Conservation (phyloP, 495 filamentous ascomycete species). For the Aspergillus saccharolyticus region DNA sequence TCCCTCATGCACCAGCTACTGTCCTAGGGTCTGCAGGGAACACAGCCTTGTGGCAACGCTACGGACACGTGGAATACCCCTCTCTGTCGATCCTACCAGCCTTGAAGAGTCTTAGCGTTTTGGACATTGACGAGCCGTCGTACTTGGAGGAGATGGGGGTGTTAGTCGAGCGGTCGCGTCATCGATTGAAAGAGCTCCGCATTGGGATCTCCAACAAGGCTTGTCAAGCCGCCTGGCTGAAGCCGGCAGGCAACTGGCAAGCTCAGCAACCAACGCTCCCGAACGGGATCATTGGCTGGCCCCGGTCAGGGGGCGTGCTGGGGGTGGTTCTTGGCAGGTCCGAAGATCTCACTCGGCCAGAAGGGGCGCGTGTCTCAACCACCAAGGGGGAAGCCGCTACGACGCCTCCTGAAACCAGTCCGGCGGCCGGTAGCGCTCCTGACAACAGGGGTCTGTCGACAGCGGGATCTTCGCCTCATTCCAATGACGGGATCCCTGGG, state of each 20-base stretch:
- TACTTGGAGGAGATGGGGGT: constrained; percentile 88
- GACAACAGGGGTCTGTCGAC: neutral
- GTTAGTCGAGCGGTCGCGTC: constrained; percentile 68
- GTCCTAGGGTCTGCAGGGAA: constrained; percentile 7
- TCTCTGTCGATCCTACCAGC: constrained; percentile 81
- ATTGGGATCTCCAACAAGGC: constrained; percentile 70
- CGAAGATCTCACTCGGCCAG: neutral
- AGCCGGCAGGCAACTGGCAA: constrained; percentile 39
- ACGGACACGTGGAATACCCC: constrained; percentile 67
- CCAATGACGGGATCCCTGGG: neutral
- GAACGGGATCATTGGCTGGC: constrained; percentile 28
- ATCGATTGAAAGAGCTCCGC: constrained; percentile 66
- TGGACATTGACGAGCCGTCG: constrained; percentile 83
- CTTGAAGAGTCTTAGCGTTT: constrained; percentile 71
- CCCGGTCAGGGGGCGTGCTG: constrained; percentile 58
- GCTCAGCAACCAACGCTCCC: constrained; percentile 15
- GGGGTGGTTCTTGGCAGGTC: constrained; percentile 15
- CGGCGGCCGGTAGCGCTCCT: neutral
- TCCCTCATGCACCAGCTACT: constrained; percentile 16
- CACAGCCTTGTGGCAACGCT: constrained; percentile 29
- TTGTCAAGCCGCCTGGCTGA: constrained; percentile 51
- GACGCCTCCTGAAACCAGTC: neutral
- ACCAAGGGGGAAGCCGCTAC: neutral
- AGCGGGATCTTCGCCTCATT: neutral
- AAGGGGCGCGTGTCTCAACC: neutral